Conservation (phyloP, 352 stramenopile species). For the Phytophthora capsici region DNA sequence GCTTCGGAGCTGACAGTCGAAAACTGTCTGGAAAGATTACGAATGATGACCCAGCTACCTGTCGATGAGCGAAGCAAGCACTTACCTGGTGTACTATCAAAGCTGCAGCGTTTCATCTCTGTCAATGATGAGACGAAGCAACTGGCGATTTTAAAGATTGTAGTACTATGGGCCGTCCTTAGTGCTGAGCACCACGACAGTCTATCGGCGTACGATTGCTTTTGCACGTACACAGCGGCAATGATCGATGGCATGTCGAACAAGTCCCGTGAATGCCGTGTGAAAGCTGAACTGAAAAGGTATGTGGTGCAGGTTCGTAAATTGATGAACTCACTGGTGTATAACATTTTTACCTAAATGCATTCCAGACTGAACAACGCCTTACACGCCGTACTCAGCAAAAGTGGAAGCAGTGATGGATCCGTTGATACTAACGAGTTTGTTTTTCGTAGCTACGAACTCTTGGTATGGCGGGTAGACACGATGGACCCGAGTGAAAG, state of each 20-base stretch:
- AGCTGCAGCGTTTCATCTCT: not conserved
- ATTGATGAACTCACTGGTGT: too few species aligned
- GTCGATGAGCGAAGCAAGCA: not conserved
- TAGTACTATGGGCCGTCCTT: not conserved
- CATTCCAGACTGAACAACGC: not conserved
- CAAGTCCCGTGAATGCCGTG: not conserved
- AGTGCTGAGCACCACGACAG: not conserved
- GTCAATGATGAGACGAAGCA: not conserved
- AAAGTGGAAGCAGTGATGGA: not conserved
- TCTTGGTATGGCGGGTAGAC: conserved; percentile 6
- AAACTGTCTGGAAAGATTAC: not conserved
- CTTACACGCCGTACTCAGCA: not conserved
- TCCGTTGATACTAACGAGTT: not conserved
- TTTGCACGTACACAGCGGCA: not conserved
- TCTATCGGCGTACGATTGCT: not conserved
- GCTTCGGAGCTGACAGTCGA: not conserved
- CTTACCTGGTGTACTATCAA: not conserved
- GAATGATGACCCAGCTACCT: not conserved
- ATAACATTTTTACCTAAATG: not conserved
- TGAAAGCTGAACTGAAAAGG: not conserved
- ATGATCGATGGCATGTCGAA: not conserved
- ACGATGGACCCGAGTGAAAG: not conserved
- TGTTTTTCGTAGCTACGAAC: not conserved
- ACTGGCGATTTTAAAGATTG: conserved; percentile 3
- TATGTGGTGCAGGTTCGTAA: not conserved